Percentiles rank a stretch among this genome's conserved stretches.
Evolutionary conservation across 768 basidiomycete genomes (phyloP).

Genomic region (Lactarius vividus): DNA sequence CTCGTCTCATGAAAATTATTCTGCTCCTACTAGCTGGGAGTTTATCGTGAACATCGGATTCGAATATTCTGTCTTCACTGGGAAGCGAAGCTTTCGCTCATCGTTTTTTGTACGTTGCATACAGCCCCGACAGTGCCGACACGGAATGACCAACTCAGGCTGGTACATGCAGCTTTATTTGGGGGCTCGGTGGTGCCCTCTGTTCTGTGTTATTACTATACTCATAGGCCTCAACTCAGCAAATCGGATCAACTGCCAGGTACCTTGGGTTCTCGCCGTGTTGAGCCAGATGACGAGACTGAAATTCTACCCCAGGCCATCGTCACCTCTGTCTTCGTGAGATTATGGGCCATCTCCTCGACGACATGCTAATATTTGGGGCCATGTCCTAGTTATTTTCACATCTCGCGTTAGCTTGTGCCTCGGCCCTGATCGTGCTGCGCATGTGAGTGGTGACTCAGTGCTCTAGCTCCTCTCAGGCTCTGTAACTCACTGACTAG

Average conservation of each 20-base stretch:
- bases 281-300: not conserved
- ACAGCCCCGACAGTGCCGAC: not conserved
- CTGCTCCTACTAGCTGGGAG: not conserved
- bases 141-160: not conserved
- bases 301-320: not conserved
- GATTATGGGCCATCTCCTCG: not conserved
- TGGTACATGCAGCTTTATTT: not conserved
- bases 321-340: not conserved
- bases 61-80: not conserved
- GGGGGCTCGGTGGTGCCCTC: not conserved
- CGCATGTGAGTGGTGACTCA: constrained; percentile 17
- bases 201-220: not conserved
- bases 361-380: not conserved
- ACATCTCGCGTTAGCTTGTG: not conserved
- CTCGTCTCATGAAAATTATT: not conserved
- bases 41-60: not conserved
- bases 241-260: not conserved
- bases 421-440: constrained; percentile 15
- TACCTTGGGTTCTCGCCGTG: not conserved
- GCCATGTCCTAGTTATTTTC: constrained; percentile 1
- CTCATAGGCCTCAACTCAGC: not conserved
- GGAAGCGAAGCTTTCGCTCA: not conserved
- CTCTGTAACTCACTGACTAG: not conserved
- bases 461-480: not conserved
- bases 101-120: not conserved